These are phyloP conservation scores for Pholiota molesta DNA, from an alignment of 768 basidiomycete species.

Conservation along the genomic window DNA sequence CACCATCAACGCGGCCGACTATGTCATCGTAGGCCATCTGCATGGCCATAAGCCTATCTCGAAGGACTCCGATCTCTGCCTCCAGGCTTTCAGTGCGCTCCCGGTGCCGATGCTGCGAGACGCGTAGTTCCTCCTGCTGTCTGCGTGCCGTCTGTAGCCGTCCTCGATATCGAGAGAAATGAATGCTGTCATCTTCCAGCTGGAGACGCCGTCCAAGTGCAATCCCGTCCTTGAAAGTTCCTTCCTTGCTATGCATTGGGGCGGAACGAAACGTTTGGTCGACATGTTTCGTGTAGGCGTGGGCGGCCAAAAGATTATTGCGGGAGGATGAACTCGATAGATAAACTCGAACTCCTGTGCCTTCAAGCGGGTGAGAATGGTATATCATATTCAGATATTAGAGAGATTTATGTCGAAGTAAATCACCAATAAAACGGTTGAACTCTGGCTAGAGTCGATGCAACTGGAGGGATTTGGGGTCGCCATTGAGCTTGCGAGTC, in stretches of 20 bases:
- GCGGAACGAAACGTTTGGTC: not conserved
- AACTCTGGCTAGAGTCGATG: not conserved
- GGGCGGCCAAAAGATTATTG: not conserved
- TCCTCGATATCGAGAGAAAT: conserved; percentile 2
- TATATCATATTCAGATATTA: not conserved
- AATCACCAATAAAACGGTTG: not conserved
- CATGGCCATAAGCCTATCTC: conserved; percentile 12
- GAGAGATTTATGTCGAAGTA: not conserved
- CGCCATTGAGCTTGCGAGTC: not conserved
- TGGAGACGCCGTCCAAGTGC: not conserved
- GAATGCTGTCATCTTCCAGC: not conserved
- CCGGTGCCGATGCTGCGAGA: not conserved
- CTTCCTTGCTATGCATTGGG: not conserved
- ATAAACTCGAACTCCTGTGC: not conserved
- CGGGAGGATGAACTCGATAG: not conserved
- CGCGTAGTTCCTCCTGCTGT: not conserved
- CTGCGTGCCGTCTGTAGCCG: not conserved
- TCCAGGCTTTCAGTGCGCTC: conserved; percentile 1
- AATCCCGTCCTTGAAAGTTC: not conserved
- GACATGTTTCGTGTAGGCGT: conserved; percentile 1
- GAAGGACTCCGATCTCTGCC: not conserved
- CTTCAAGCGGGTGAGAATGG: not conserved
- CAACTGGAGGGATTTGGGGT: not conserved
- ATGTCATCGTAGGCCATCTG: conserved; percentile 13
- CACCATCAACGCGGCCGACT: too few species aligned